Percentiles rank a stretch among this genome's conserved stretches.
phyloP scores from a whole-genome alignment of 1,284 basidiomycete genomes.

The Pseudozyma thailandica region DNA sequence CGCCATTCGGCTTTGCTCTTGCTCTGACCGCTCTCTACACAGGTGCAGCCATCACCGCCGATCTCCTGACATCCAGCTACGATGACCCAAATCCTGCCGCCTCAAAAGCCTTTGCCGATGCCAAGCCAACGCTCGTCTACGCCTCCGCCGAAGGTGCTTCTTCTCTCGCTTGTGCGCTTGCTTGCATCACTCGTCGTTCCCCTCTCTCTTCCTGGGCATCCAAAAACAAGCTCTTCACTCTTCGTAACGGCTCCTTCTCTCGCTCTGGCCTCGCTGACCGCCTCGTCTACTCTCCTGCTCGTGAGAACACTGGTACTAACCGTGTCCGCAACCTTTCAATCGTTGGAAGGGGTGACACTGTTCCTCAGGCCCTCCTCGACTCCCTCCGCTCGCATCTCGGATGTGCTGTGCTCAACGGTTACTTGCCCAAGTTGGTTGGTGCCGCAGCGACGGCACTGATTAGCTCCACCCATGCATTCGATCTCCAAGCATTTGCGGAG shows the following conservation, averaged over 20 bases:
- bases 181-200: constrained; percentile 24
- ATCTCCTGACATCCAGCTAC: constrained; percentile 33
- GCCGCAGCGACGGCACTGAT: constrained; percentile 50
- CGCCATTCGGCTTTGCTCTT: constrained; percentile 53
- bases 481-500: constrained; percentile 63
- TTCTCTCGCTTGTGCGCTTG: constrained; percentile 46
- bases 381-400: constrained; percentile 58
- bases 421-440: constrained; percentile 31
- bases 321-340: constrained; percentile 43
- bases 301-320: constrained; percentile 26
- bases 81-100: constrained; percentile 41
- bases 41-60: constrained; percentile 54
- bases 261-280: constrained; percentile 41
- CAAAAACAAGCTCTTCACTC: constrained; percentile 49
- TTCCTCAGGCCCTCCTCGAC: constrained; percentile 59
- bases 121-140: constrained; percentile 56
- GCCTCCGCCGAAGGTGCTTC: constrained; percentile 47
- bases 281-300: constrained; percentile 36
- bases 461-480: constrained; percentile 57
- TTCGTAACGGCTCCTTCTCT: constrained; percentile 56
- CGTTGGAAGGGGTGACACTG: constrained; percentile 32
- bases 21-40: constrained; percentile 61
- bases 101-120: constrained; percentile 15
- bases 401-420: constrained; percentile 60
- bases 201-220: constrained; percentile 28